Conservation (phyloP, 2,329 filamentous ascomycete species). For the Paecilomyces dactylethromorphus region DNA sequence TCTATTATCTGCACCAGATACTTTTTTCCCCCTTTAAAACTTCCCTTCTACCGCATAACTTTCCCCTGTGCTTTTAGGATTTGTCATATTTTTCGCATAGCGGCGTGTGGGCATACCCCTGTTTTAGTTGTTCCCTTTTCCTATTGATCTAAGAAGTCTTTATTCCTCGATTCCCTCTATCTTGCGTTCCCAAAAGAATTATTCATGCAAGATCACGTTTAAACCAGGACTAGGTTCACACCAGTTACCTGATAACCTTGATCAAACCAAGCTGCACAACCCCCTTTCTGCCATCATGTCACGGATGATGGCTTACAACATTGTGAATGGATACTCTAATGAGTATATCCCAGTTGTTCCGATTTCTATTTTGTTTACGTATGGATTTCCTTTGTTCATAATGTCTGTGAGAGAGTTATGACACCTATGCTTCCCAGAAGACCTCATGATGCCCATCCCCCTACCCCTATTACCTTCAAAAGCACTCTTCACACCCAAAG, state of each 20-base stretch:
- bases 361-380: slow-evolving; percentile 9
- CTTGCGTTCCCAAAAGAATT: not conserved
- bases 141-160: slow-evolving; percentile 12
- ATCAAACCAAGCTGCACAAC: not conserved
- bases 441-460: not conserved
- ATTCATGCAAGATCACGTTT: not conserved
- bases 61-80: slow-evolving; percentile 10
- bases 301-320: not conserved
- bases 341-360: slow-evolving; percentile 12
- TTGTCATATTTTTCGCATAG: slow-evolving; percentile 25
- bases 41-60: not conserved
- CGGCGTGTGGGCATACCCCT: slow-evolving; percentile 37
- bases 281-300: not conserved
- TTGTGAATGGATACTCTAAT: not conserved
- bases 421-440: not conserved
- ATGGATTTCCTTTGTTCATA: slow-evolving; percentile 3
- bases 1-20: not conserved
- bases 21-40: not conserved
- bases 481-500: not conserved
- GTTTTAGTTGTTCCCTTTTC: slow-evolving; percentile 15
- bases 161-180: not conserved
- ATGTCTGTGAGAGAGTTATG: not conserved
- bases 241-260: not conserved
- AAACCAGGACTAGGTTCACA: not conserved
- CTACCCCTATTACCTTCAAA: not conserved